Evolutionary conservation across 352 stramenopile genomes (phyloP), one percentile per base, ranked within the genome.

Genomic region (Thraustochytrium striatum): DNA sequence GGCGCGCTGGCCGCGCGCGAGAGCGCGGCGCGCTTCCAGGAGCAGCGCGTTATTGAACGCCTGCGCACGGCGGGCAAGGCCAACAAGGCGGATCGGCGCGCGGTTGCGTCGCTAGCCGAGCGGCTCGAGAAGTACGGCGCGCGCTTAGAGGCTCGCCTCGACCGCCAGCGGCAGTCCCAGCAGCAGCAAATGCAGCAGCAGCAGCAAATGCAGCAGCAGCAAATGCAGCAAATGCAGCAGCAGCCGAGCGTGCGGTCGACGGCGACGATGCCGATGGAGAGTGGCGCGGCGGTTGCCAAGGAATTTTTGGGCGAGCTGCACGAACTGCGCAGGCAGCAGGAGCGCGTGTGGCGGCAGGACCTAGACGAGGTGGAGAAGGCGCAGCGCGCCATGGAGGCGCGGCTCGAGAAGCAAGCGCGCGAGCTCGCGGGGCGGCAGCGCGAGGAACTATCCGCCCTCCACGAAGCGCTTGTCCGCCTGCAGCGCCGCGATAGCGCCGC

Each of bases 351-450:
- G 65, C 32, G 52, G 9, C 32, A 43, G 5, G 65, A 75, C 8
- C 21, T 75, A 7, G 65, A 61, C 7, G 65, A 75, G 2, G 35
- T 75, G 11, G 65, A 72, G 16, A 30, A 43, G 21, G 65, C 65
- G 19, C 65, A 75, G 32, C 39, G 32, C 9, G 52, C 44, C 43
- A 75, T 75, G 65, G 65, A 75, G 52, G 36, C 30, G 16, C 44
- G 44, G 7, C 52, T 75, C 16, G 11, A 55, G 21, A 43, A 75
- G 11, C 65, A 75, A 70, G 68, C 65, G 19, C 65, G 65, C 32
- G 65, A 30, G 2, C 47, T 75, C n/a, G 65, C 65, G 16, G 35
- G 50, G 30, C 44, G 52, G 25, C 65, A 75, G 65, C 65, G 39
- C 5, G 52, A 21, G 13, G 65, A 75, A 38, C 65, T 75, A 5